Base-by-base conservation (phyloP, 106 monocot genomes). In the Apostasia shenzhenica region DNA sequence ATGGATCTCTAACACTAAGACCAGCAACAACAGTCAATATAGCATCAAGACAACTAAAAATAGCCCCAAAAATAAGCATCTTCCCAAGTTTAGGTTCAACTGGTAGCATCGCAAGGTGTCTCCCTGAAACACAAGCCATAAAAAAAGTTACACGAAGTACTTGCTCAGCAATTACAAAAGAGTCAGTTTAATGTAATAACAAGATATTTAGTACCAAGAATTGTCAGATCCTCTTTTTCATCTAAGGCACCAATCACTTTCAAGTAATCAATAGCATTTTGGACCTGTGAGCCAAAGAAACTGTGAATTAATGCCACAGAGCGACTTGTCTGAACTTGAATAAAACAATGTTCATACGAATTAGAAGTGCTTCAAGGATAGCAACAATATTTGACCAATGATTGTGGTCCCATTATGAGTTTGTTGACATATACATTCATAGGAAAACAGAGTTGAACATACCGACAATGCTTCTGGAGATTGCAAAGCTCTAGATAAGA, bases 41-140 rank as follows among this genome's bases (percentile, higher is more conserved):
- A 71, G 99, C 93, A 70, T 99, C 99, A 38, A 99, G 81, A 41
- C 99, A 99, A 41, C 84, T 93, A 71, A 99, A 99, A 56, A 99
- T 93, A 72, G 99, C 84, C 40, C 99, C 99, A 67, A 76, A 88
- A 40, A 99, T 90, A 39, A 99, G 88, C 99, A 99, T 99, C 70
- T 99, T 99, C 55, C 99, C 99, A 8, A 99, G 75, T 68, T 99
- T 93, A 48, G 99, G 99, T 68, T 99, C 99, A 79, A 99, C 99
- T 10, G 99, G 99, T 45, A 99, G 85, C 88, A 99, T 84, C 48
- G 99, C 73, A 60, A 99, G 75, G 47, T 93, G 85, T 8, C 81
- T 79, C n/a, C 93, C 99, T 99, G 82, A 54, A 4, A 84, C 72
- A 38, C 6, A 44, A 60, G 37, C 59, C 4, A 63, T 67, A 47